phyloP scores from a whole-genome alignment of 2,329 filamentous ascomycete genomes.

The Akanthomyces lecanii region DNA sequence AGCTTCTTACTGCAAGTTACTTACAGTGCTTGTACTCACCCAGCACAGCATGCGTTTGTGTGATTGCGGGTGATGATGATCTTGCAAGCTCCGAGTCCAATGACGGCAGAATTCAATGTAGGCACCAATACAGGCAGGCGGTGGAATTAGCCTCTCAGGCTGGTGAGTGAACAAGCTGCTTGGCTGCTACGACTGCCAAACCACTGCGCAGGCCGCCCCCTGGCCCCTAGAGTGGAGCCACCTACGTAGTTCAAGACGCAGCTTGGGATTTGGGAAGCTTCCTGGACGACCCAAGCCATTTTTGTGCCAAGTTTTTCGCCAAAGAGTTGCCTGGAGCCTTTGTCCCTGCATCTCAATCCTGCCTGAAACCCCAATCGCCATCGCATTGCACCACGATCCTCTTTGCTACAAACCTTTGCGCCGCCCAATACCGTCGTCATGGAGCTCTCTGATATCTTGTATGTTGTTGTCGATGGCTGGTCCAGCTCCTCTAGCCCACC shows the following conservation, averaged over 20 bases:
- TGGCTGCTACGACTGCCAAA: neutral
- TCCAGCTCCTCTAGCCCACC: no score
- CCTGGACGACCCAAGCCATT: neutral
- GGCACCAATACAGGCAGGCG: slow-evolving; percentile 6
- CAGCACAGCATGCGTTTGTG: neutral
- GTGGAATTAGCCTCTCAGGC: neutral
- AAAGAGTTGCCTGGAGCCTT: slow-evolving; percentile 6
- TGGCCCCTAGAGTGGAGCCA: slow-evolving; percentile 10
- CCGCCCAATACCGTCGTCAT: slow-evolving; percentile 44
- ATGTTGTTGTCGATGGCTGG: slow-evolving; percentile 32
- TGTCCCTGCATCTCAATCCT: neutral
- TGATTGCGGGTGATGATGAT: neutral
- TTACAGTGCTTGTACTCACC: neutral
- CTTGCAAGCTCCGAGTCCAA: slow-evolving; percentile 1
- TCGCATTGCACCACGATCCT: neutral
- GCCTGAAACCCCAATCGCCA: neutral
- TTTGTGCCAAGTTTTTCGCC: neutral
- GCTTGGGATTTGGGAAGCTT: neutral
- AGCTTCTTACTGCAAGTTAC: neutral
- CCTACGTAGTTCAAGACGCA: slow-evolving; percentile 12
- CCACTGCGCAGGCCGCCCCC: neutral
- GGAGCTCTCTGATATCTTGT: slow-evolving; percentile 87
- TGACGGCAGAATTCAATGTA: neutral
- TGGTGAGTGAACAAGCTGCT: neutral
- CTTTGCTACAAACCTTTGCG: neutral